Conservation (phyloP, 257 asterid species). For the Solanum tacnaense region DNA sequence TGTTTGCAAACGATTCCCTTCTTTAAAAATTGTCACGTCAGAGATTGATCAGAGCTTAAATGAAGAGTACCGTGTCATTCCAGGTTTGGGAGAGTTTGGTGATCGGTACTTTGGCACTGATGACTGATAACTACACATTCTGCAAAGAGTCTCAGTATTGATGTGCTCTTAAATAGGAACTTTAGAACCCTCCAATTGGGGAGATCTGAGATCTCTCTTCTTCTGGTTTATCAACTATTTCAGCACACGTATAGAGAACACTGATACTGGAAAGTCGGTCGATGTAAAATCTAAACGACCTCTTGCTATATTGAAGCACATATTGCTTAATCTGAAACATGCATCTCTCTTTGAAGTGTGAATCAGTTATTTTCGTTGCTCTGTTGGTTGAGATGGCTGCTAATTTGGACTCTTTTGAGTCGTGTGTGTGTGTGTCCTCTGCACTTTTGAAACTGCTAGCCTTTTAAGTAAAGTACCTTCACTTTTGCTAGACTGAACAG, state of each 20-base stretch:
- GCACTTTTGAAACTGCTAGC: not conserved
- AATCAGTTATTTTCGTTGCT: not conserved
- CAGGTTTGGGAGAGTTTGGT: slow-evolving; percentile 97
- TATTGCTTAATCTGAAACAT: not conserved
- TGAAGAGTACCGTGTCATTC: slow-evolving; percentile 63
- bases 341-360: not conserved
- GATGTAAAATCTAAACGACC: not conserved
- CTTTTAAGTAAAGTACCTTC: not conserved
- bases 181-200: not conserved
- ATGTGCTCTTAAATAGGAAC: slow-evolving; percentile 16
- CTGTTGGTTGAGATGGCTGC: not conserved
- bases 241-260: not conserved
- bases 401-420: not conserved
- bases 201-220: not conserved
- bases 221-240: not conserved
- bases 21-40: slow-evolving; percentile 81
- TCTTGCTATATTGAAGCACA: not conserved
- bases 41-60: slow-evolving; percentile 75
- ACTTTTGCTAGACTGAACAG: not conserved
- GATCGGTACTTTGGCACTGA: slow-evolving; percentile 97
- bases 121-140: slow-evolving; percentile 22
- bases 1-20: slow-evolving; percentile 82
- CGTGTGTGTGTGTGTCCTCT: not conserved
- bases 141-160: not conserved
- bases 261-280: not conserved